phyloP scores from a whole-genome alignment of 768 basidiomycete genomes.

The Hygrophorus russula region DNA sequence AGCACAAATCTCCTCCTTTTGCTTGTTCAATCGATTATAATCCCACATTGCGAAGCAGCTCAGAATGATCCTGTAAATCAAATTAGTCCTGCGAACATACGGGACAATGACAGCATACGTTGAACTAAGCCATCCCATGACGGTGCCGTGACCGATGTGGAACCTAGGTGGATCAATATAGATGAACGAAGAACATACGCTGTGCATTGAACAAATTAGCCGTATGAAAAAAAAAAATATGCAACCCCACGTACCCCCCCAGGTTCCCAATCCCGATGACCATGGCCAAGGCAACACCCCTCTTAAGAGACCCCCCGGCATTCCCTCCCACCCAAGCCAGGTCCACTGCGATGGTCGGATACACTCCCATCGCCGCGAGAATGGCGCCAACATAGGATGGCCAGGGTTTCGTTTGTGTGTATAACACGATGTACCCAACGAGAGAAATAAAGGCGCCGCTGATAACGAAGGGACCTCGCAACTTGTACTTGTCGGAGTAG shows the following conservation, averaged over 20 bases:
- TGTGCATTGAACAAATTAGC: constrained; percentile 11
- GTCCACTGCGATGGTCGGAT: constrained; percentile 33
- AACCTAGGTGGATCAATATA: constrained; percentile 27
- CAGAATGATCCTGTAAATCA: constrained; percentile 15
- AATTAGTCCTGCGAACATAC: neutral
- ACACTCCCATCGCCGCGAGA: constrained; percentile 41
- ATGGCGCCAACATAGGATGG: constrained; percentile 35
- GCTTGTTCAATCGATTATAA: constrained; percentile 32
- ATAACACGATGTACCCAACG: constrained; percentile 31
- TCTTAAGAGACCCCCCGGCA: constrained; percentile 43
- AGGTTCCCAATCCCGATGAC: constrained; percentile 46
- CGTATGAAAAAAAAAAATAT: neutral
- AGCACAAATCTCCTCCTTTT: constrained; percentile 32
- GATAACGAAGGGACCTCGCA: constrained; percentile 32
- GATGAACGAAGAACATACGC: constrained; percentile 31
- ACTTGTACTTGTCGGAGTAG: constrained; percentile 19
- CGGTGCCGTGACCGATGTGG: constrained; percentile 25
- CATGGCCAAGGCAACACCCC: constrained; percentile 40
- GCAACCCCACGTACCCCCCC: constrained; percentile 22
- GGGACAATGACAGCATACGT: neutral
- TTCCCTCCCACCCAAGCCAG: constrained; percentile 48
- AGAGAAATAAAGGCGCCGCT: constrained; percentile 24
- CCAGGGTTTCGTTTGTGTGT: constrained; percentile 15
- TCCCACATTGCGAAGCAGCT: constrained; percentile 29
- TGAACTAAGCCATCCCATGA: constrained; percentile 12